Percentiles rank a stretch among this genome's conserved stretches.
Evolutionary conservation across 148 eudicot genomes (phyloP).

Genomic region (Selenicereus undatus): DNA sequence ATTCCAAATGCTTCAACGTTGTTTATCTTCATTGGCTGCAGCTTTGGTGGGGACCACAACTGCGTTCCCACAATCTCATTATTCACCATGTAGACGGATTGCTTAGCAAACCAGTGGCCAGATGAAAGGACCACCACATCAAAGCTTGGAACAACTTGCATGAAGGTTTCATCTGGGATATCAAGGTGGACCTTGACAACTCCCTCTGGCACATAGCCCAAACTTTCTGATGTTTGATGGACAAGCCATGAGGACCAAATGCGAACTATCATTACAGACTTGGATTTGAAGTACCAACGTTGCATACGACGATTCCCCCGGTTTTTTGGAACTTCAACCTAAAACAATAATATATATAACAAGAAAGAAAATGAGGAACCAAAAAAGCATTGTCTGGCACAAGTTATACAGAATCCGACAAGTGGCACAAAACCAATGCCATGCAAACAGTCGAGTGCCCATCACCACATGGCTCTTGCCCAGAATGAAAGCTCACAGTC

Average conservation of each 20-base stretch:
- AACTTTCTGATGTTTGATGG: slow-evolving; percentile 58
- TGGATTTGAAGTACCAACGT: slow-evolving; percentile 72
- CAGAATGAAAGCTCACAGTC: too few species aligned
- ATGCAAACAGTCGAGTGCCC: too few species aligned
- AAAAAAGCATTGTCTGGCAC: too few species aligned
- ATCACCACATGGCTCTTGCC: too few species aligned
- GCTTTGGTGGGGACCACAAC: slow-evolving; percentile 60
- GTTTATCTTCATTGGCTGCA: slow-evolving; percentile 42
- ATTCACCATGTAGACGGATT: slow-evolving; percentile 64
- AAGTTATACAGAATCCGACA: too few species aligned
- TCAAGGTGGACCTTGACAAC: slow-evolving; percentile 80
- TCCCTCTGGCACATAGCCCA: slow-evolving; percentile 48
- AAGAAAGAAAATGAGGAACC: too few species aligned
- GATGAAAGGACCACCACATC: slow-evolving; percentile 86
- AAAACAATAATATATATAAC: neutral
- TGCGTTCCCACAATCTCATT: slow-evolving; percentile 88
- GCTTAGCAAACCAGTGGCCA: slow-evolving; percentile 96
- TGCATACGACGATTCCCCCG: slow-evolving; percentile 77
- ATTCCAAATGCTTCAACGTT: slow-evolving; percentile 60
- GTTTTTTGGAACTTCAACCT: slow-evolving; percentile 86
- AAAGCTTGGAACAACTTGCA: slow-evolving; percentile 46
- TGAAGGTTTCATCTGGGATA: slow-evolving; percentile 65
- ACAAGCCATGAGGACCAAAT: slow-evolving; percentile 79
- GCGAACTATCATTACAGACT: slow-evolving; percentile 39
- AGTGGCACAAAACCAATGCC: too few species aligned